Percentiles rank a stretch among this genome's conserved stretches.
Conservation (phyloP, 2,329 filamentous ascomycete species). For the Capronia americana region DNA sequence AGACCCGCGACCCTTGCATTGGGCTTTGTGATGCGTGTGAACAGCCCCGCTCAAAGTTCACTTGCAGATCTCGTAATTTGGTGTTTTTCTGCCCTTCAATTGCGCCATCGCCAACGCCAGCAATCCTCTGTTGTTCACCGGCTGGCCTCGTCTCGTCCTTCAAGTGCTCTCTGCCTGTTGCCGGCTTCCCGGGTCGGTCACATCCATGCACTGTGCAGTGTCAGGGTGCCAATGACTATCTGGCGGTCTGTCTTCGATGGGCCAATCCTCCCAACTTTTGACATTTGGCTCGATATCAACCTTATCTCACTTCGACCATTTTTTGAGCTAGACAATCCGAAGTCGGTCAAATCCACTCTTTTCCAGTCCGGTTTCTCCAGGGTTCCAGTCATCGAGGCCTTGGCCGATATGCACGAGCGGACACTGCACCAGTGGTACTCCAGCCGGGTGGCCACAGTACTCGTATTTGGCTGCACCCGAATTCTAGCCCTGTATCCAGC, state of each 20-base stretch:
- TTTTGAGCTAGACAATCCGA: conserved; percentile 25
- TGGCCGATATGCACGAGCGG: conserved; percentile 21
- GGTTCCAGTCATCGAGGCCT: conserved; percentile 2
- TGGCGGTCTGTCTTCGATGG: conserved; percentile 7
- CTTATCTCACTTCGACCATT: conserved; percentile 30
- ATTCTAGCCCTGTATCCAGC: conserved; percentile 13
- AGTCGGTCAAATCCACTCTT: conserved; percentile 20
- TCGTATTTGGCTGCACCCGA: neutral
- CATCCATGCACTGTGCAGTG: neutral
- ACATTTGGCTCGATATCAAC: conserved; percentile 16
- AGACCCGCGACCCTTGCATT: neutral
- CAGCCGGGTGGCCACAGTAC: neutral
- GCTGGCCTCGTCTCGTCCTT: neutral
- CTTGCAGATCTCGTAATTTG: conserved; percentile 3
- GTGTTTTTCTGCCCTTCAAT: conserved; percentile 6
- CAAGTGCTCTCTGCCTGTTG: neutral
- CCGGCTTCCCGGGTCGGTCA: neutral
- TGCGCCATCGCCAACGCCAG: conserved; percentile 12
- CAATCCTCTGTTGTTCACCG: neutral
- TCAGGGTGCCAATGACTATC: conserved; percentile 10
- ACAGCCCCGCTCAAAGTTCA: neutral
- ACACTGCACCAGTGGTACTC: conserved; percentile 15
- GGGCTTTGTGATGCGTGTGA: neutral
- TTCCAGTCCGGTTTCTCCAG: conserved; percentile 1
- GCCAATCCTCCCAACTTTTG: conserved; percentile 7